Percentiles rank a stretch among this genome's conserved stretches.
Conservation (phyloP, 2,329 filamentous ascomycete species). For the Fusarium scirpi region DNA sequence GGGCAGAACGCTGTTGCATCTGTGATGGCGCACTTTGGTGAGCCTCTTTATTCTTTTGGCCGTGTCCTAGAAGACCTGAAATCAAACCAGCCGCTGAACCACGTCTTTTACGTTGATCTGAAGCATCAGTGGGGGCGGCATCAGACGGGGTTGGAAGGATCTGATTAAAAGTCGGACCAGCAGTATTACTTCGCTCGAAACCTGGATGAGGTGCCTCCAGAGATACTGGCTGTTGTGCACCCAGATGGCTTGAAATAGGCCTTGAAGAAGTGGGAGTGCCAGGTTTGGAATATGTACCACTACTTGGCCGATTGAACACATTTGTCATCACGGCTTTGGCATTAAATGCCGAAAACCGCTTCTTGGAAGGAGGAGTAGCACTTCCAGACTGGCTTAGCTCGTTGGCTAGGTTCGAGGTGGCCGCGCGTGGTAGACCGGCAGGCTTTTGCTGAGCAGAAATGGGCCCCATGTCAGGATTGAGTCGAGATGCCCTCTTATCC, state of each 20-base stretch:
- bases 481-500: slow-evolving; percentile 57
- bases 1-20: slow-evolving; percentile 28
- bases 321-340: slow-evolving; percentile 50
- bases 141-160: slow-evolving; percentile 17
- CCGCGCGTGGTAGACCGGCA: slow-evolving; percentile 37
- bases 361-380: slow-evolving; percentile 51
- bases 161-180: slow-evolving; percentile 36
- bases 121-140: slow-evolving; percentile 10
- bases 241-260: slow-evolving; percentile 33
- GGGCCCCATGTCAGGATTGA: slow-evolving; percentile 48
- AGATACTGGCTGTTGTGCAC: slow-evolving; percentile 23
- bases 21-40: slow-evolving; percentile 17
- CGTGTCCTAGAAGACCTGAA: slow-evolving; percentile 48
- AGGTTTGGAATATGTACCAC: slow-evolving; percentile 30
- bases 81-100: slow-evolving; percentile 49
- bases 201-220: slow-evolving; percentile 33
- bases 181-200: slow-evolving; percentile 43
- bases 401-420: slow-evolving; percentile 39
- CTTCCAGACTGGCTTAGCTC: slow-evolving; percentile 31
- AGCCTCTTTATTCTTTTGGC: slow-evolving; percentile 37
- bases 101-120: slow-evolving; percentile 46
- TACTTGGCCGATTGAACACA: slow-evolving; percentile 46
- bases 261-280: slow-evolving; percentile 35
- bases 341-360: slow-evolving; percentile 58
- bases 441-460: slow-evolving; percentile 33